Evolutionary conservation across 1,284 basidiomycete genomes (phyloP), one percentile per base, ranked within the genome.

Genomic region (Phenoliferia sp.): DNA sequence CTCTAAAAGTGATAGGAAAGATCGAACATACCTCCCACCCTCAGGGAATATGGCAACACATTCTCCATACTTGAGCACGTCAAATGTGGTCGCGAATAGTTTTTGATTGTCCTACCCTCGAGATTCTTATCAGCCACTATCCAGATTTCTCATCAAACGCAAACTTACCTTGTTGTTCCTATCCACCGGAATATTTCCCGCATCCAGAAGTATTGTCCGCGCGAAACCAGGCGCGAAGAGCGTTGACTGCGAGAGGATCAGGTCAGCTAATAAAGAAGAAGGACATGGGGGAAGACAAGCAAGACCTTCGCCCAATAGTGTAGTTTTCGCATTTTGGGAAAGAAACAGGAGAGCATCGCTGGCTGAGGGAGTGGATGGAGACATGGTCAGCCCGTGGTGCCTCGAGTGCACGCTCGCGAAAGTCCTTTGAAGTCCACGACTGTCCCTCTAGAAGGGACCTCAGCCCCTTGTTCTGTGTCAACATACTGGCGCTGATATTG

Each of bases 141-240:
- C 15, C 29, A n/a, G 10, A 16, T 39, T 4, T 29, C 22, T 15
- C n/a, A 17, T 9, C 17, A 7, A 22, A 22, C 59, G 7, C 19
- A 22, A 44, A 70, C 71, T n/a, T n/a, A n/a, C n/a, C 81, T 91
- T 94, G 71, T 84, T 90, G 81, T 91, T 92, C 66, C 94, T 86
- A 79, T 96, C 94, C 54, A 98, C 94, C 36, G 94, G 93, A 71
- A 98, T 94, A 79, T 96, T 96, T 26, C 95, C 93, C 5, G 93
- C 89, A 69, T 90, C 90, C 64, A 85, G 85, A n/a, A 98, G 83
- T 67, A 97, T 84, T 70, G 85, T 88, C 33, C 85, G 83, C 61
- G 88, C 82, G 22, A 87, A 79, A 2, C 90, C 90, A 78, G 94
- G 88, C 32, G 81, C 84, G 79, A 95, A 96, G 66, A 97, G 81